These are phyloP conservation scores for Aspergillus aculeatinus DNA, from an alignment of 2,329 filamentous ascomycete genomes.

Conservation along the genomic window DNA sequence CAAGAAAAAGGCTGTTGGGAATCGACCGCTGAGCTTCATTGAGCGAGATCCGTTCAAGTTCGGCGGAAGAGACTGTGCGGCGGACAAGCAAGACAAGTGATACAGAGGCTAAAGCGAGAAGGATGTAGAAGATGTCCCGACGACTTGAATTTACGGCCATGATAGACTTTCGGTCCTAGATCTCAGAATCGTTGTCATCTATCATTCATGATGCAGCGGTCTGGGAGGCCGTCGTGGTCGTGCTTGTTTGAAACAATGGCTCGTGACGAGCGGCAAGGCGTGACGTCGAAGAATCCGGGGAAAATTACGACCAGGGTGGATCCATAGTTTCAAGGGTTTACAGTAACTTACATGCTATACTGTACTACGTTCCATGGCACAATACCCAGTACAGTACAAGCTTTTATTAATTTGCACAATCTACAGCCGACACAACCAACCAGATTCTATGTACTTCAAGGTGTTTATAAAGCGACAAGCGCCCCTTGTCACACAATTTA, in stretches of 20 bases:
- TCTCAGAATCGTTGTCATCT: constrained; percentile 4
- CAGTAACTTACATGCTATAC: not conserved
- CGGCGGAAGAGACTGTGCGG: not conserved
- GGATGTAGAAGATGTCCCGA: not conserved
- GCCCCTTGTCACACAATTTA: not conserved
- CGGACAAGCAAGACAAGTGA: constrained; percentile 1
- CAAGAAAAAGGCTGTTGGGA: constrained; percentile 67
- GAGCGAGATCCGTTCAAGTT: not conserved
- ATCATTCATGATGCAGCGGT: not conserved
- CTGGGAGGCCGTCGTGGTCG: not conserved
- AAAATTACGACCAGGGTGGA: constrained; percentile 7
- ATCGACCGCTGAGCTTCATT: constrained; percentile 37
- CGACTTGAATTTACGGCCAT: constrained; percentile 2
- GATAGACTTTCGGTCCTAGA: not conserved
- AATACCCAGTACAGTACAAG: too few species aligned
- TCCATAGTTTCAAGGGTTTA: not conserved
- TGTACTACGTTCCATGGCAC: too few species aligned
- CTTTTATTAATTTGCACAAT: too few species aligned
- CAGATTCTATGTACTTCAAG: not conserved
- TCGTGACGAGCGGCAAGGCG: constrained; percentile 5
- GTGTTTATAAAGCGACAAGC: too few species aligned
- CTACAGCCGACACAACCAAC: too few species aligned
- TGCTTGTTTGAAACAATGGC: not conserved
- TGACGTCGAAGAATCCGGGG: constrained; percentile 20
- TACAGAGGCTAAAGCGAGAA: constrained; percentile 1